A percentile compares a stretch with the other conserved stretches of the same genome.
Conservation (phyloP, 176 grass and related monocot species). For the Oryza brachyantha region DNA sequence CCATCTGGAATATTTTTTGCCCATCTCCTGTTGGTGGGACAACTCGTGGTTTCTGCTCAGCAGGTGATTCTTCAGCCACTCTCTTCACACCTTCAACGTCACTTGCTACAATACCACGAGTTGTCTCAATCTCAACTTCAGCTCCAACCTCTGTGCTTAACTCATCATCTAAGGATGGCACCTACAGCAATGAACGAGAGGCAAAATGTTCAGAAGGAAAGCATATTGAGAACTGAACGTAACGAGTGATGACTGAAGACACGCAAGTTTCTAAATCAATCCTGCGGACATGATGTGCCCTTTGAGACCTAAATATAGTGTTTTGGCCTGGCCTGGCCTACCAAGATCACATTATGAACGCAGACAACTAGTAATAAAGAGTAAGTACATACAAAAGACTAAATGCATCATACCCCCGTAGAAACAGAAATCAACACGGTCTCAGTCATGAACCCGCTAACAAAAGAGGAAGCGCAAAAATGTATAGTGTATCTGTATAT, state of each 20-base stretch:
- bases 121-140: conserved; percentile 30
- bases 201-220: conserved; percentile 12
- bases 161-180: conserved; percentile 34
- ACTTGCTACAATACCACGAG: not conserved
- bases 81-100: conserved; percentile 12
- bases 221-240: not conserved
- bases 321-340: too few relatives aligned
- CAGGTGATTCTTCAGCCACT: conserved; percentile 24
- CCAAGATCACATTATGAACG: conserved; percentile 2
- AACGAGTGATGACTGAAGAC: not conserved
- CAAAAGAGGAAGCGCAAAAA: not conserved
- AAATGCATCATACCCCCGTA: not conserved
- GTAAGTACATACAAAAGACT: not conserved
- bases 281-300: not conserved
- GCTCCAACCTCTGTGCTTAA: conserved; percentile 6
- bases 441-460: not conserved
- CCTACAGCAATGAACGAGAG: conserved; percentile 32
- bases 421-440: not conserved
- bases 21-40: conserved; percentile 52
- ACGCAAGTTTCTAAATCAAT: not conserved
- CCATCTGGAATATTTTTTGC: conserved; percentile 73
- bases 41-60: conserved; percentile 35
- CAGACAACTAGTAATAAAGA: not conserved
- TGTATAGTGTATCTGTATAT: not conserved
- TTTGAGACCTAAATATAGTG: conserved; percentile 17